Evolutionary conservation across 1,284 basidiomycete species (phyloP), one percentile per base, ranked within the genome.

Genomic region (Neonothopanus nambi): DNA sequence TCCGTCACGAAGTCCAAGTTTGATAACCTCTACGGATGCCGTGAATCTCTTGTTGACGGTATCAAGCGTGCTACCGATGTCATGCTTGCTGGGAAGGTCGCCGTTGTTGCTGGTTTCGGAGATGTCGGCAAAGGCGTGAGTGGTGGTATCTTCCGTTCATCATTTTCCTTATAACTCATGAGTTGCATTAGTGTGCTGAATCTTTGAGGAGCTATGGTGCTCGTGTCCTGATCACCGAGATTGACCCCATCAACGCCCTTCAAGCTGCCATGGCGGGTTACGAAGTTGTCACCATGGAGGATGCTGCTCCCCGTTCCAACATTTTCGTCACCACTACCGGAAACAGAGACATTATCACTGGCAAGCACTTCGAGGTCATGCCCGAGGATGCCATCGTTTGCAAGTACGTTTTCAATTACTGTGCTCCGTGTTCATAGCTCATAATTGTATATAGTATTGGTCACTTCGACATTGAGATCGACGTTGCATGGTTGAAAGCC

Each of bases 1-100:
- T 98, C 96, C 23, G 97, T 99, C 69, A 99, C 97, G 66, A 99
- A 99, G 80, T 98, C 95, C 71, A 99, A 99, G 82, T 99, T 99
- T 70, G 89, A 91, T 75, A 91, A 92, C 76, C 89, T 91, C 75
- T 98, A 98, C 73, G 95, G 95, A 61, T 99, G 96, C 81, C 93
- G 97, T 68, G 97, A 99, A 79, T 99, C 96, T 48, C 91, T 99
- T 63, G 97, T 99, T 63, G 96, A 99, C 72, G 96, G 96, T 70
- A 98, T 99, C 82, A 99, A 99, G 86, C 94, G 96, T 71, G 96
- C 96, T 58, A 99, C 96, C 65, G 96, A 99, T 75, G 94, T 99
- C 72, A 99, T 99, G 96, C 87, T 99, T 70, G 97, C 97, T 66
- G 96, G 96, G 57, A 99, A 99, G 80, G 93, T 98, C 63, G 95